Base-by-base conservation (phyloP, 2,329 filamentous ascomycete genomes). In the Fusarium citri region DNA sequence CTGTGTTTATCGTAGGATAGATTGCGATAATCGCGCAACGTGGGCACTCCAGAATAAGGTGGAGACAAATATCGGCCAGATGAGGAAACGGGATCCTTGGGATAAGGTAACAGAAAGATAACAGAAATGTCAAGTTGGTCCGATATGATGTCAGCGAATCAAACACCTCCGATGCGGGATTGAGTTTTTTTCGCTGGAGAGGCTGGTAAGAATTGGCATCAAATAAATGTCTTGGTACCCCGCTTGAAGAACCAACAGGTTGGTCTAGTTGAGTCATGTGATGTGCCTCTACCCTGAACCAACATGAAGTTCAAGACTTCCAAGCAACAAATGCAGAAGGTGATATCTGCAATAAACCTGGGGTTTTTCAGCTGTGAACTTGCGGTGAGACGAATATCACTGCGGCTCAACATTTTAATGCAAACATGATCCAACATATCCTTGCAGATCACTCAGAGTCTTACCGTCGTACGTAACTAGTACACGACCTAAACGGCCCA, bases 1-100 rank as follows among this genome's bases (percentile, higher is more conserved):
- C 26, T 45, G 20, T 22, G n/a, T 23, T 40, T 49, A 63, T 55
- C 47, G 4, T 9, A 50, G 34, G 34, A 37, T 37, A 37, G 58
- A 51, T 64, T 30, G 12, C 34, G 62, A 68, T 68, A 68, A 68
- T 68, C 65, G 48, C 65, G 64, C 64, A 68, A 37, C 50, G 49
- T 56, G 61, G 47, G 61, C n/a, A 41, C 42, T 43, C 15, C 3
- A 23, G 6, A 9, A 26, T 9, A 18, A 16, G 16, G 28, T 56
- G 30, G 16, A 40, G 41, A 26, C 25, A 43, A 43, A 6, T 23
- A 40, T 63, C 28, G 31, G 16, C 43, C 34, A 55, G 60, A 48
- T 48, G 45, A 40, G 63, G 63, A 48, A 28, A 31, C 23, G 25
- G 23, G 49, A 45, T 34, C 31, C 54, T 55, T 50, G 28, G 48